phyloP scores from a whole-genome alignment of 1,284 basidiomycete genomes.

The Moesziomyces antarcticus region DNA sequence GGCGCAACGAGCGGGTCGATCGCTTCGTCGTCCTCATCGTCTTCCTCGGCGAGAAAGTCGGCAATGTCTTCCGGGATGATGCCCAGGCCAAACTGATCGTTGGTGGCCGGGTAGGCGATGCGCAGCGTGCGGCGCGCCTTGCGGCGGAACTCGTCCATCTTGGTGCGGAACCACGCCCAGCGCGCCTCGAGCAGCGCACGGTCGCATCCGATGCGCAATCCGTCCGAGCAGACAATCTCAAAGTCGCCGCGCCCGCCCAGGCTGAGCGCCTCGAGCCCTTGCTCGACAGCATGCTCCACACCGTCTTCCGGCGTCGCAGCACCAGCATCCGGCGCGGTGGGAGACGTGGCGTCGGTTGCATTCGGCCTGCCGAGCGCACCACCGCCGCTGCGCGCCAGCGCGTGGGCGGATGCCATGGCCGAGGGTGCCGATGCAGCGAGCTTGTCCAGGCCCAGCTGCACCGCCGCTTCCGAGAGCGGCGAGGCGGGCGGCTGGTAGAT shows the following conservation, averaged over 20 bases:
- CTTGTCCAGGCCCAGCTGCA: slow-evolving; percentile 56
- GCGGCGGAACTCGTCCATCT: slow-evolving; percentile 68
- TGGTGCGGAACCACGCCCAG: slow-evolving; percentile 92
- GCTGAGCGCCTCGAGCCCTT: slow-evolving; percentile 11
- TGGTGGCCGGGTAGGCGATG: slow-evolving; percentile 21
- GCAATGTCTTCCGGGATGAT: slow-evolving; percentile 46
- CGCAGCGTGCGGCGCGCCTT: slow-evolving; percentile 44
- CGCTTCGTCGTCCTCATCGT: slow-evolving; percentile 32
- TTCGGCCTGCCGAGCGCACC: background rate
- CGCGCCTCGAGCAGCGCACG: slow-evolving; percentile 82
- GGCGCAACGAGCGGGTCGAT: slow-evolving; percentile 28
- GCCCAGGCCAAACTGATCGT: slow-evolving; percentile 26
- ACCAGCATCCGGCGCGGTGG: background rate
- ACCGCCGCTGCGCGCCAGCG: slow-evolving; percentile 14
- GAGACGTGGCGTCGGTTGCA: too few relatives aligned
- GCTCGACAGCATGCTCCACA: slow-evolving; percentile 10
- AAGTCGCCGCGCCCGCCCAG: slow-evolving; percentile 74
- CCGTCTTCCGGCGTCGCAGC: slow-evolving; percentile 1
- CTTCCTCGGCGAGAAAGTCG: slow-evolving; percentile 43
- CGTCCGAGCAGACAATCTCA: slow-evolving; percentile 89
- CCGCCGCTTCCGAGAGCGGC: slow-evolving; percentile 37
- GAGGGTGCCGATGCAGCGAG: slow-evolving; percentile 47
- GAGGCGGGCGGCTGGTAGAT: slow-evolving; percentile 58
- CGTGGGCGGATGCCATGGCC: slow-evolving; percentile 26
- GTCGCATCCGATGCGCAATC: slow-evolving; percentile 82